phyloP scores from a whole-genome alignment of 768 basidiomycete genomes.

The Leccinum pellstonianum region DNA sequence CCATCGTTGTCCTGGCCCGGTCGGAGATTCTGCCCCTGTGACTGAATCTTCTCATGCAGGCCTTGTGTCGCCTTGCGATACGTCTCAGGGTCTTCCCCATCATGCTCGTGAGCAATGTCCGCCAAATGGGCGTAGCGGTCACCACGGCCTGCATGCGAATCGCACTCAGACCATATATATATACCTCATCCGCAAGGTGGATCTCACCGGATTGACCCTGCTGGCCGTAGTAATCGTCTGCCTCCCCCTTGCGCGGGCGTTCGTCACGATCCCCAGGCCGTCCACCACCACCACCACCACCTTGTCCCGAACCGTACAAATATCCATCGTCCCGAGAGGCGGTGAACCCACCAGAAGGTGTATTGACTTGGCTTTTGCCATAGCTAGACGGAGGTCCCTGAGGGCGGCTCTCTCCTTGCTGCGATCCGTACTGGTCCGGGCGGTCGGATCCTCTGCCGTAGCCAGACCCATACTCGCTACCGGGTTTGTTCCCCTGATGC shows the following conservation, averaged over 20 bases:
- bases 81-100: constrained; percentile 19
- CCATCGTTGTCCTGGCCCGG: constrained; percentile 5
- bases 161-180: constrained; percentile 5
- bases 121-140: constrained; percentile 23
- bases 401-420: constrained; percentile 8
- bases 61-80: constrained; percentile 26
- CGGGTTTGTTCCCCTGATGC: constrained; percentile 8
- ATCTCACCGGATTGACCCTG: constrained; percentile 11
- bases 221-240: constrained; percentile 17
- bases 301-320: constrained; percentile 6
- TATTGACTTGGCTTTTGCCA: constrained; percentile 5
- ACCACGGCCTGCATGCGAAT: constrained; percentile 7
- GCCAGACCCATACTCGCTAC: not conserved
- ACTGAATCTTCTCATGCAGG: constrained; percentile 22
- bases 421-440: constrained; percentile 10
- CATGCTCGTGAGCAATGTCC: constrained; percentile 17
- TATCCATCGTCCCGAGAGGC: constrained; percentile 12
- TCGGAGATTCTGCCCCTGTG: constrained; percentile 10
- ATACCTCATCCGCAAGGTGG: not conserved
- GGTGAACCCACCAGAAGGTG: constrained; percentile 20
- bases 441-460: constrained; percentile 10
- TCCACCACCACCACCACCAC: constrained; percentile 1
- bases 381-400: constrained; percentile 3
- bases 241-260: constrained; percentile 17
- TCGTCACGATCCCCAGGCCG: constrained; percentile 2